These are phyloP conservation scores for Phytophthora podocarpi DNA, from an alignment of 352 stramenopile species.

Conservation along the genomic window DNA sequence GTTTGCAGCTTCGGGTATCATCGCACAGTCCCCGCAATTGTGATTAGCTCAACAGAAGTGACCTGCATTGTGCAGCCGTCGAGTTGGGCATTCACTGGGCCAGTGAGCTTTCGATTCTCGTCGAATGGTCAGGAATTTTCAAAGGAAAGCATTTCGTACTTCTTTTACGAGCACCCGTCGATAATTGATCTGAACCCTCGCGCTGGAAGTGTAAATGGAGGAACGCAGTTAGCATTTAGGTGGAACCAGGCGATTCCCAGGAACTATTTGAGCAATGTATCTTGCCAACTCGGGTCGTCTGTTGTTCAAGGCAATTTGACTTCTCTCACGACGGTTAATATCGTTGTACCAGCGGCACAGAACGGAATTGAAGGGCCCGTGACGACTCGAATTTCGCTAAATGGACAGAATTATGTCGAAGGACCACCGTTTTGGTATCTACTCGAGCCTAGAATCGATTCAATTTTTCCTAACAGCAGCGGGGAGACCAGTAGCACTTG, in stretches of 20 bases:
- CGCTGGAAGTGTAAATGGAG: conserved; percentile 24
- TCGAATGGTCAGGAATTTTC: conserved; percentile 45
- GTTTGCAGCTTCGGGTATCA: conserved; percentile 37
- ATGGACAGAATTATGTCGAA: conserved; percentile 48
- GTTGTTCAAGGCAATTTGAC: conserved; percentile 10
- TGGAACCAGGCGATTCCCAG: conserved; percentile 12
- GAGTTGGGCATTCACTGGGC: conserved; percentile 15
- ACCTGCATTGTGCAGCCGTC: conserved; percentile 38
- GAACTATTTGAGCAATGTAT: conserved; percentile 6
- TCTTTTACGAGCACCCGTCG: conserved; percentile 36
- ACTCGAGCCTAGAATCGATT: conserved; percentile 25
- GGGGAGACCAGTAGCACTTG: conserved; percentile 14
- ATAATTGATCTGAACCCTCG: conserved; percentile 21
- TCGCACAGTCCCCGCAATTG: conserved; percentile 31
- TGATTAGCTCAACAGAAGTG: conserved; percentile 35
- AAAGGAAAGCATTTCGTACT: conserved; percentile 24
- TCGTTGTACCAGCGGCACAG: conserved; percentile 5
- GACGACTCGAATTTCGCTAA: conserved; percentile 34
- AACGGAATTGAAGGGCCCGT: conserved; percentile 3
- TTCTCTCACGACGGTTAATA: neutral
- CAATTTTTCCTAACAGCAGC: conserved; percentile 28
- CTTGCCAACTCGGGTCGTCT: conserved; percentile 30
- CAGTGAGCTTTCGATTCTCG: conserved; percentile 32
- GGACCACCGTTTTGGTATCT: conserved; percentile 50
- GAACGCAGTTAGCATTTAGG: conserved; percentile 35